These are phyloP conservation scores for Diaporthe vexans DNA, from an alignment of 2,329 filamentous ascomycete species.

Conservation along the genomic window DNA sequence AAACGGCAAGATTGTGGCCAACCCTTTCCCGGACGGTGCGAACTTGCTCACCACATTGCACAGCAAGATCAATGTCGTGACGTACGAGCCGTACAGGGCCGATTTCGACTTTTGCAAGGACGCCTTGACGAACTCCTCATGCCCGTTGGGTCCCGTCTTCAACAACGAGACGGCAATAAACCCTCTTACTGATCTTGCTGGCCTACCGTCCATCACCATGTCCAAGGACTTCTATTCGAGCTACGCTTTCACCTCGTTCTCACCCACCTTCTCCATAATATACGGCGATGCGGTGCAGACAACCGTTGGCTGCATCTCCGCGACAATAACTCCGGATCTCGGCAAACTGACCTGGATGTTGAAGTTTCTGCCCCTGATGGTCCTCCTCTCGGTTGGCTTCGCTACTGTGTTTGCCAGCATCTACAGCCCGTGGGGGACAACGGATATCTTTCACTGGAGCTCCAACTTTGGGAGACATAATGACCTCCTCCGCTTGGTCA, in stretches of 20 bases:
- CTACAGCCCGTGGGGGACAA: slow-evolving; percentile 93
- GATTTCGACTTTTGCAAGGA: slow-evolving; percentile 76
- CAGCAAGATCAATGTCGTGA: slow-evolving; percentile 79
- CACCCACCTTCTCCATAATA: slow-evolving; percentile 79
- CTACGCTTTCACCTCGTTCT: slow-evolving; percentile 88
- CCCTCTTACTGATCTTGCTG: slow-evolving; percentile 56
- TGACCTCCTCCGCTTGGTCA: slow-evolving; percentile 91
- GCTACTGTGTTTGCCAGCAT: slow-evolving; percentile 89
- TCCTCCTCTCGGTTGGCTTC: slow-evolving; percentile 83
- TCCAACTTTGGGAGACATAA: slow-evolving; percentile 97
- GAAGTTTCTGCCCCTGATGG: slow-evolving; percentile 81
- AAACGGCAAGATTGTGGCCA: slow-evolving; percentile 82
- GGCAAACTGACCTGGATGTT: slow-evolving; percentile 78
- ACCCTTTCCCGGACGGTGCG: slow-evolving; percentile 61
- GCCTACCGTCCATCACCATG: slow-evolving; percentile 80
- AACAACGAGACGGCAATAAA: slow-evolving; percentile 53
- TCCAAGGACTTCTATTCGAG: slow-evolving; percentile 82
- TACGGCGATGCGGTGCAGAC: slow-evolving; percentile 77
- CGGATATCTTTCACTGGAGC: slow-evolving; percentile 94
- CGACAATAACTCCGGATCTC: slow-evolving; percentile 87
- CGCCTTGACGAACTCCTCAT: slow-evolving; percentile 71
- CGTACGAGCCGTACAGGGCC: slow-evolving; percentile 77
- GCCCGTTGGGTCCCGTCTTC: slow-evolving; percentile 84
- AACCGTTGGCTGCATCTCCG: slow-evolving; percentile 83
- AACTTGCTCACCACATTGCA: slow-evolving; percentile 80